phyloP scores from a whole-genome alignment of 371 early-diverging fungal species.

The Mycotypha africana region DNA sequence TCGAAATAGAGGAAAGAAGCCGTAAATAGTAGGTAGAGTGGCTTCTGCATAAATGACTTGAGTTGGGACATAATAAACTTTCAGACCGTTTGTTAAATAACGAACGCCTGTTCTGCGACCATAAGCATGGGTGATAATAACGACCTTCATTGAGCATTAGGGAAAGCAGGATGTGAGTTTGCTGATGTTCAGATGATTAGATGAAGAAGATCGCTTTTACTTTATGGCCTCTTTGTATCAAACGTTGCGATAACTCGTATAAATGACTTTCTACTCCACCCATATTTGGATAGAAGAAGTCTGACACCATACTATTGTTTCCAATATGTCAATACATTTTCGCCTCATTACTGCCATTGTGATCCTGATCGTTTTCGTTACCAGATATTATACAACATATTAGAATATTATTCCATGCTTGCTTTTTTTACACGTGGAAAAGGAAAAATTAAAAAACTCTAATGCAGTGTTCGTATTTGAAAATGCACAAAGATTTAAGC shows the following conservation, averaged over 20 bases:
- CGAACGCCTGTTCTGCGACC: constrained; percentile 84
- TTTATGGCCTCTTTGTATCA: constrained; percentile 92
- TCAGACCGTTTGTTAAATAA: constrained; percentile 91
- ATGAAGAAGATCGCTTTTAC: no score
- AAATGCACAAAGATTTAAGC: no score
- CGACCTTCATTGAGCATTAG: constrained; percentile 45
- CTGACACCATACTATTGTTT: constrained; percentile 77
- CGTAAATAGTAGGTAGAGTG: constrained; percentile 91
- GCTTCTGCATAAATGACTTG: constrained; percentile 85
- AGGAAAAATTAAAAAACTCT: no score
- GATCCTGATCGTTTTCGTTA: constrained; percentile 5
- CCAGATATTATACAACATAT: constrained; percentile 56
- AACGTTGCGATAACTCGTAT: constrained; percentile 85
- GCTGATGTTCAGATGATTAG: no score
- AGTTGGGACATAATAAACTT: constrained; percentile 95
- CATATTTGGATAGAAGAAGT: constrained; percentile 98
- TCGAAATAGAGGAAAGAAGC: constrained; percentile 88
- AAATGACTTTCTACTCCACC: constrained; percentile 99
- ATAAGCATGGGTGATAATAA: constrained; percentile 90
- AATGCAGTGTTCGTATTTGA: no score
- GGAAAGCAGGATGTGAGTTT: no score
- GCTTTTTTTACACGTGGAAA: neutral
- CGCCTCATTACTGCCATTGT: no score
- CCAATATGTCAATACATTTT: neutral
- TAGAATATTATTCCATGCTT: neutral